Evolutionary conservation across 148 eudicot species (phyloP), one percentile per base, ranked within the genome.

Genomic region (Vaccinium macrocarpon): DNA sequence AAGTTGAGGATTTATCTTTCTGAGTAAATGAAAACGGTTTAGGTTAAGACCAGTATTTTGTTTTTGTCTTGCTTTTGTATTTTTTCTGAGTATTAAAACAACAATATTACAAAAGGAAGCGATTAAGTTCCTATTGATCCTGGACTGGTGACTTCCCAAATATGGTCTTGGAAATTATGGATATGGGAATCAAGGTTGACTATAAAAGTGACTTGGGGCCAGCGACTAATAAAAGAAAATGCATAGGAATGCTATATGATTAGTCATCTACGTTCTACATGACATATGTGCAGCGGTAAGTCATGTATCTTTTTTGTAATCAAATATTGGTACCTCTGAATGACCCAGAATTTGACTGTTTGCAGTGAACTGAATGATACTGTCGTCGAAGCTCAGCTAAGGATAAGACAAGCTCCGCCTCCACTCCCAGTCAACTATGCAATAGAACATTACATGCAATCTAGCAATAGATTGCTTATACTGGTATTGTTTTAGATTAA

Each of bases 351-450:
- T 84, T 79, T 50, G 74, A 55, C 4, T 66, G 48, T 84, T 57
- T 89, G 89, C 84, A 96, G 99, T 88, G 99, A 96, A 87, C 89
- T 96, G 89, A 95, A 95, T 87, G 99, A 92, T 88, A 97, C 98
- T 42, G 97, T 97, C 85, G 93, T 93, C 83, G 99, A 97, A 88
- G 98, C 99, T 73, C 96, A 97, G 87, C 89, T 87, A 87, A 92
- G 99, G 85, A 93, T 90, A 87, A 93, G 91, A 86, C 94, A 93
- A 89, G 92, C 85, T 84, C 97, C 97, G 46, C 99, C 99, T 8
- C 83, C 10, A 29, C 93, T 97, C 87, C 95, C 93, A 73, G 88
- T 90, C 85, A 90, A 85, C 48, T 90, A 91, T 81, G 95, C 99
- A 82, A 90, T 91, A 25, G 72, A 83, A 42, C 92, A 87, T 85